Evolutionary conservation across 345 rosid genomes (phyloP).

Genomic region (Eutrema japonicum): DNA sequence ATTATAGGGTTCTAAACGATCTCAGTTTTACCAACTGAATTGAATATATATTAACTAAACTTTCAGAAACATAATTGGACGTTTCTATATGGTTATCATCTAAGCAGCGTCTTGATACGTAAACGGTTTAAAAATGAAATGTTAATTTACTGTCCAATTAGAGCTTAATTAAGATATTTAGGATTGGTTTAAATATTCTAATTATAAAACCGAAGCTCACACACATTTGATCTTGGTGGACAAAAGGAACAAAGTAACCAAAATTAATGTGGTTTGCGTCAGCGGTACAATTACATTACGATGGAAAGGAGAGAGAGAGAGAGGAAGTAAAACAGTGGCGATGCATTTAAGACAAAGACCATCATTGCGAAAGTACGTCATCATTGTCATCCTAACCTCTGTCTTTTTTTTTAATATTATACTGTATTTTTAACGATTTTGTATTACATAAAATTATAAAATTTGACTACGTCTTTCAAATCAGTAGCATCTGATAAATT

Average conservation of each 20-base stretch:
- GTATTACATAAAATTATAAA: neutral
- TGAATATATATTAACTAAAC: too few species aligned
- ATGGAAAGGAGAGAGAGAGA: slow-evolving; percentile 4
- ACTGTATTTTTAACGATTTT: neutral
- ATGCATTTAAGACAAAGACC: slow-evolving; percentile 44
- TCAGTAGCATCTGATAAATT: slow-evolving; percentile 36
- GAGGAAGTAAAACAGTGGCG: slow-evolving; percentile 14
- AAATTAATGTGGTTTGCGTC: slow-evolving; percentile 26
- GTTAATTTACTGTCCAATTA: too few species aligned
- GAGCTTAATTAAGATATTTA: too few species aligned
- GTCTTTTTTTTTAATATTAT: slow-evolving; percentile 14
- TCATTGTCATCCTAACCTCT: slow-evolving; percentile 36
- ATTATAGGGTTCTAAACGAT: too few species aligned
- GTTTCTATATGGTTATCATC: too few species aligned
- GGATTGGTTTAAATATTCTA: too few species aligned
- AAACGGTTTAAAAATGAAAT: too few species aligned
- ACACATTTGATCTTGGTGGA: neutral
- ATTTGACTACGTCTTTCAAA: slow-evolving; percentile 39
- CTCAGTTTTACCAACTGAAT: too few species aligned
- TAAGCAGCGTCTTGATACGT: too few species aligned
- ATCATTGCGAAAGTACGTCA: slow-evolving; percentile 47
- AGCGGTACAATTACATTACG: slow-evolving; percentile 32
- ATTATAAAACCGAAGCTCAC: neutral
- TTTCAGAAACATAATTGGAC: too few species aligned
- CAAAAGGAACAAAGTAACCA: slow-evolving; percentile 17